Conservation (phyloP, 768 basidiomycete species). For the Lentinula detonsa region DNA sequence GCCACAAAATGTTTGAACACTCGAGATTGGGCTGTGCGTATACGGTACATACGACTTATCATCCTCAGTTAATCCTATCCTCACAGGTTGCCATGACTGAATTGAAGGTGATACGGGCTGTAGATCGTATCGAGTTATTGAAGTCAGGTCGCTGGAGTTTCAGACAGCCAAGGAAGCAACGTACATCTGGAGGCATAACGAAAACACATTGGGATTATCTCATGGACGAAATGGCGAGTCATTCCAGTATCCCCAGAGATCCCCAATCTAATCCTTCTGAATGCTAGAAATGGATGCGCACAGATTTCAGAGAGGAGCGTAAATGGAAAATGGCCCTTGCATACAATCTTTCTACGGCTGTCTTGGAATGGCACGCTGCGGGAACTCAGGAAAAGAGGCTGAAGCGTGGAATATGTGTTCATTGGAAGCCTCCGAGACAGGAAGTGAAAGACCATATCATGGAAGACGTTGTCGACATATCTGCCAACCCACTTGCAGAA, state of each 20-base stretch:
- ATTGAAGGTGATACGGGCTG: slow-evolving; percentile 66
- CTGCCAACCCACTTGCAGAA: slow-evolving; percentile 17
- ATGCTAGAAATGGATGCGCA: slow-evolving; percentile 89
- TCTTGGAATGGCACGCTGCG: slow-evolving; percentile 84
- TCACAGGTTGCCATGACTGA: slow-evolving; percentile 74
- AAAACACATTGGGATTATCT: slow-evolving; percentile 96
- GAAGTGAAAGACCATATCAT: slow-evolving; percentile 30
- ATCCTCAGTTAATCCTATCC: slow-evolving; percentile 3
- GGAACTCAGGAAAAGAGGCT: slow-evolving; percentile 58
- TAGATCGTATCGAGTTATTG: slow-evolving; percentile 80
- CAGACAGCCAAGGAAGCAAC: slow-evolving; percentile 91
- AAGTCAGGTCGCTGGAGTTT: slow-evolving; percentile 87
- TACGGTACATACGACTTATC: background rate
- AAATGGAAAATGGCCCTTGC: slow-evolving; percentile 89
- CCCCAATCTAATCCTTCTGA: background rate
- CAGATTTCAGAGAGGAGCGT: slow-evolving; percentile 91
- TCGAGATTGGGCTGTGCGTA: slow-evolving; percentile 75
- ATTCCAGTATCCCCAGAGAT: background rate
- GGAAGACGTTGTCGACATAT: slow-evolving; percentile 21
- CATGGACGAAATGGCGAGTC: slow-evolving; percentile 88
- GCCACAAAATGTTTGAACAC: slow-evolving; percentile 76
- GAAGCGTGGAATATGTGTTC: slow-evolving; percentile 58
- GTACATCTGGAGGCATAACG: slow-evolving; percentile 62
- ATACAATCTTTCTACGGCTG: slow-evolving; percentile 72
- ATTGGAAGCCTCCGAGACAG: slow-evolving; percentile 49